Evolutionary conservation across 495 filamentous ascomycete species (phyloP).

Genomic region (Stereocaulon alpinum): DNA sequence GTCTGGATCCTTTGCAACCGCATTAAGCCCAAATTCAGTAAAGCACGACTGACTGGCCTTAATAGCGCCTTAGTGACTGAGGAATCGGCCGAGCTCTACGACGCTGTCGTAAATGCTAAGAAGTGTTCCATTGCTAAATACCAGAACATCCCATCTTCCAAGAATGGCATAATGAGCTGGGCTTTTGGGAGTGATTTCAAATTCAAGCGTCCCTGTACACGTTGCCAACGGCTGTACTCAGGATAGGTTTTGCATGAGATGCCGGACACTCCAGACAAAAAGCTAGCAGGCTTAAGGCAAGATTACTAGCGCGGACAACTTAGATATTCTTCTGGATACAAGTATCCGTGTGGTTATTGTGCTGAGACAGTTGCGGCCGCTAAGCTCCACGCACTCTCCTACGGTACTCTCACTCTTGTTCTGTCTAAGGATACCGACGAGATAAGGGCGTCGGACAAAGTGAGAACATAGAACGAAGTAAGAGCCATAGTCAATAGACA

Average conservation of each 20-base stretch:
- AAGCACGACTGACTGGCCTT: not conserved
- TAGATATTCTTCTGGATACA: not conserved
- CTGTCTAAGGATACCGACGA: slow-evolving; percentile 3
- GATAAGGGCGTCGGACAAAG: slow-evolving; percentile 3
- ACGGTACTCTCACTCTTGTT: slow-evolving; percentile 1
- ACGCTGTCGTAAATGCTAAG: slow-evolving; percentile 3
- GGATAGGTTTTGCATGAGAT: slow-evolving; percentile 1
- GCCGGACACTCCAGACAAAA: slow-evolving; percentile 1
- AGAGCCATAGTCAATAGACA: not conserved
- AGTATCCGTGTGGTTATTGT: slow-evolving; percentile 4
- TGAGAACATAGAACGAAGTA: slow-evolving; percentile 1
- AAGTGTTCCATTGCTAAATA: not conserved
- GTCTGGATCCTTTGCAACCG: not conserved
- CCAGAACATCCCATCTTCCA: not conserved
- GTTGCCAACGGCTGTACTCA: slow-evolving; percentile 2
- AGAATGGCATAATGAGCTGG: slow-evolving; percentile 1
- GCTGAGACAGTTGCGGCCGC: slow-evolving; percentile 2
- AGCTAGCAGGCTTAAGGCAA: not conserved
- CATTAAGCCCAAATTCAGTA: slow-evolving; percentile 1
- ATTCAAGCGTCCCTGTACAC: slow-evolving; percentile 2
- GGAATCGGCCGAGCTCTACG: slow-evolving; percentile 1
- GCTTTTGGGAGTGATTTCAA: slow-evolving; percentile 3
- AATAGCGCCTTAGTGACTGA: not conserved
- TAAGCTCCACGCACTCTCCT: slow-evolving; percentile 1
- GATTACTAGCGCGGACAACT: not conserved